A percentile compares a stretch with the other conserved stretches of the same genome.
Evolutionary conservation across 1,284 basidiomycete genomes (phyloP).

Genomic region (Apiotrichum mycotoxinovorans): DNA sequence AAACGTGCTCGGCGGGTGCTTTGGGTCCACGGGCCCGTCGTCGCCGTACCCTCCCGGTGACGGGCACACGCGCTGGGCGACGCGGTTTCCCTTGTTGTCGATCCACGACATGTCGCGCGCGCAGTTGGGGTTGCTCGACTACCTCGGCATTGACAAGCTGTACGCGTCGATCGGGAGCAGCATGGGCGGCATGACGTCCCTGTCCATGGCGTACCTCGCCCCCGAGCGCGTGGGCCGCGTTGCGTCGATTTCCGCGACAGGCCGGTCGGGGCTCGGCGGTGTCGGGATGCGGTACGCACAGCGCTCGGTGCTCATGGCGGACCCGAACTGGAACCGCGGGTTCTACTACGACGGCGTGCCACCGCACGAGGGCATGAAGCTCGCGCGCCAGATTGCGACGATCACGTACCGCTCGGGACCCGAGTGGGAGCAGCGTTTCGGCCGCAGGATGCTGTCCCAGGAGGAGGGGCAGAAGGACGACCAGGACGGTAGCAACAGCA

Average conservation of each 20-base stretch:
- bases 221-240: conserved; percentile 83
- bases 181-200: conserved; percentile 98
- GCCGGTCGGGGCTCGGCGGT: conserved; percentile 81
- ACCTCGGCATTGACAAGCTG: conserved; percentile 75
- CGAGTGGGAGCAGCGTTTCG: conserved; percentile 97
- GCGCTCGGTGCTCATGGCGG: conserved; percentile 85
- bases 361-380: conserved; percentile 97
- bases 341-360: conserved; percentile 95
- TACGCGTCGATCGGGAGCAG: conserved; percentile 90
- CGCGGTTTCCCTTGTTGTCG: conserved; percentile 83
- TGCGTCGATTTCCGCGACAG: conserved; percentile 90
- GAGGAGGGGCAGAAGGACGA: conserved; percentile 28
- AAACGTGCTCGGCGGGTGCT: conserved; percentile 96
- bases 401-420: conserved; percentile 99
- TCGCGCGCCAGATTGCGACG: conserved; percentile 96
- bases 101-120: conserved; percentile 95
- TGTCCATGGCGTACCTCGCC: conserved; percentile 91
- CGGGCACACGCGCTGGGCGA: conserved; percentile 74
- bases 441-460: conserved; percentile 56
- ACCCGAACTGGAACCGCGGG: conserved; percentile 98
- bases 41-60: conserved; percentile 56
- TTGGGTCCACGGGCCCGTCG: conserved; percentile 91
- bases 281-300: conserved; percentile 96
- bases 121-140: conserved; percentile 82
- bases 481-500: no score